Base-by-base conservation (phyloP, 768 basidiomycete genomes). In the Boletus sp. region DNA sequence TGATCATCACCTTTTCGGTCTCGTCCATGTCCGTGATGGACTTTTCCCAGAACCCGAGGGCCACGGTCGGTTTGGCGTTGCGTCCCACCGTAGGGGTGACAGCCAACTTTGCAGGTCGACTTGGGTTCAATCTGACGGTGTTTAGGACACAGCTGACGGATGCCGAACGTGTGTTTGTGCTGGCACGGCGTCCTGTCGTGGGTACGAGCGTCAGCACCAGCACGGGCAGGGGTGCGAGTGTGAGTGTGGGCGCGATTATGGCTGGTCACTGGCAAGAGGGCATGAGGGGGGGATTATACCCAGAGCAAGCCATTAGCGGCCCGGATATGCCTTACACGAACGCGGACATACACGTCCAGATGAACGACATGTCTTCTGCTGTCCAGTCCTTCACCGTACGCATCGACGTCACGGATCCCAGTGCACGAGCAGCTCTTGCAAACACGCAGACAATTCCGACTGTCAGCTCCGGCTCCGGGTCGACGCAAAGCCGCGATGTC, bases 1-100 rank as follows among this genome's bases (percentile, higher is more conserved):
- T 68, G 37, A 51, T 65, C 47, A 45, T 70, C 38, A 64, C 52
- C 4, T 70, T 70, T 49, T 51, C 58, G 7, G 27, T 56, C 14
- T 47, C 54, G 9, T 41, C 66, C 0, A 15, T 30, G 34, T 29
- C 40, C 0, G 35, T 68, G 23, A 50, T 68, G 39, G 41, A 53
- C 30, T 61, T 54, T 47, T 50, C 29, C 10, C 40, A 7, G 41
- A 53, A 55, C 38, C 45, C 48, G 7, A 7, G 6, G 21, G 50
- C 54, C 13, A 61, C 59, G 14, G 53, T 68, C 8, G 59, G 55
- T 8, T 46, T 68, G 37, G 37, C 48, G 29, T 21, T 68, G 38
- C 53, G 29, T 38, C 6, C 68, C n/a, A 65, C 50, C 1, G 11
- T 43, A 11, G 47, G 1, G 10, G 53, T 43, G 21, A n/a, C 63